Conservation (phyloP, 495 filamentous ascomycete genomes). For the Xylaria palmicola region DNA sequence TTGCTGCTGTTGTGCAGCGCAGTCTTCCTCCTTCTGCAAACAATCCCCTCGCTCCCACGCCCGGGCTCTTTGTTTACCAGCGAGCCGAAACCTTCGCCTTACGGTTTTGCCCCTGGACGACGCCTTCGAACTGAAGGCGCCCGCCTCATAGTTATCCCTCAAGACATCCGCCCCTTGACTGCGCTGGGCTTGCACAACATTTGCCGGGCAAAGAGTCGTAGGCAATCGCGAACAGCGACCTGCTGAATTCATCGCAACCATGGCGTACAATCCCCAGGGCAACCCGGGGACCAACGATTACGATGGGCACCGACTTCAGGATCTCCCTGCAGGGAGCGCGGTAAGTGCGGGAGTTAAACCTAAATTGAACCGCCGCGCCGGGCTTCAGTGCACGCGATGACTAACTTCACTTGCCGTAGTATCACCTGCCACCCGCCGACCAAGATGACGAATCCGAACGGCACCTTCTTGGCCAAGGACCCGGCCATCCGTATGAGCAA, state of each 20-base stretch:
- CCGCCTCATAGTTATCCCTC: slow-evolving; percentile 3
- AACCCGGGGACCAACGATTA: slow-evolving; percentile 40
- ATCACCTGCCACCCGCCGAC: slow-evolving; percentile 51
- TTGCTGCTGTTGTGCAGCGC: slow-evolving; percentile 18
- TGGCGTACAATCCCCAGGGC: slow-evolving; percentile 48
- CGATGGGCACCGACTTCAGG: slow-evolving; percentile 64
- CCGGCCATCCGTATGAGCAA: slow-evolving; percentile 68
- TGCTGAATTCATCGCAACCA: slow-evolving; percentile 32
- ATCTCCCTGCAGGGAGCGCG: slow-evolving; percentile 58
- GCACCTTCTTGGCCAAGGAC: slow-evolving; percentile 69
- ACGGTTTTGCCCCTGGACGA: slow-evolving; percentile 22
- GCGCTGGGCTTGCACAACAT: background rate
- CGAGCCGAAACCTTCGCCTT: slow-evolving; percentile 19
- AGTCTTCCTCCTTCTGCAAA: slow-evolving; percentile 18
- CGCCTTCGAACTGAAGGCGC: slow-evolving; percentile 13
- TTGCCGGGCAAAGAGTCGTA: background rate
- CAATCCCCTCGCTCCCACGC: slow-evolving; percentile 16
- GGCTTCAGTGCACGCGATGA: background rate
- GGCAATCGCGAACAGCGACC: slow-evolving; percentile 12
- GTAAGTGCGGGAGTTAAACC: slow-evolving; percentile 47
- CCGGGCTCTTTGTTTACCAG: slow-evolving; percentile 21
- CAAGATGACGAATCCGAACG: slow-evolving; percentile 72
- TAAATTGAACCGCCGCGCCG: slow-evolving; percentile 20
- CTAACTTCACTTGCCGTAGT: slow-evolving; percentile 36
- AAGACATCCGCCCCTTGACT: slow-evolving; percentile 10